Evolutionary conservation across 140 eudicot genomes (phyloP).

Genomic region (Bidens hawaiensis): DNA sequence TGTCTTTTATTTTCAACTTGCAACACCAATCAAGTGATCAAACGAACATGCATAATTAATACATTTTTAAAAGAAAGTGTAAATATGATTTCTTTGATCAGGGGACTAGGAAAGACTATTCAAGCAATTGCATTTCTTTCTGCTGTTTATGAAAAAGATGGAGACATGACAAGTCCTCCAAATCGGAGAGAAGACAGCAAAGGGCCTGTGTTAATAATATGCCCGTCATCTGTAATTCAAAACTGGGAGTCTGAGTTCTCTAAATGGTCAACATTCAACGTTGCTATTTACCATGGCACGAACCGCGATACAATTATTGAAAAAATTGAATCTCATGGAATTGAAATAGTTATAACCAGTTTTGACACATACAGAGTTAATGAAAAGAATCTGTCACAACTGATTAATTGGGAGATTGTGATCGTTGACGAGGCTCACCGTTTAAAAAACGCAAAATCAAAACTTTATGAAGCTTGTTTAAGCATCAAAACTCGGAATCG

Average conservation of each 20-base stretch:
- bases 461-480: conserved; percentile 72
- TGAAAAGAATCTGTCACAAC: conserved; percentile 48
- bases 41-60: background rate
- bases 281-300: conserved; percentile 71
- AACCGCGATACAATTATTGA: conserved; percentile 65
- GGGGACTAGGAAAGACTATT: conserved; percentile 98
- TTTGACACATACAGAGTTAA: conserved; percentile 81
- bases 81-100: conserved; percentile 17
- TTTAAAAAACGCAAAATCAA: conserved; percentile 87
- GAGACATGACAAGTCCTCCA: conserved; percentile 20
- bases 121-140: conserved; percentile 94
- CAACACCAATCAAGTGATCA: conserved; percentile 4
- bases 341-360: conserved; percentile 80
- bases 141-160: conserved; percentile 73
- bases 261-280: conserved; percentile 72
- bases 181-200: conserved; percentile 28
- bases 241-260: conserved; percentile 91
- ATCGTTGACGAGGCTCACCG: conserved; percentile 92
- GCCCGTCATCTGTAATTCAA: conserved; percentile 82
- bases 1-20: no score
- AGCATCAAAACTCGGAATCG: conserved; percentile 61
- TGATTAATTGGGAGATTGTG: conserved; percentile 69
- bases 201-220: conserved; percentile 67
- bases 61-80: background rate
- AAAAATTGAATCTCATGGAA: conserved; percentile 40